Percentiles rank a stretch among this genome's conserved stretches.
Evolutionary conservation across 495 filamentous ascomycete species (phyloP).

Genomic region (Letharia lupina): DNA sequence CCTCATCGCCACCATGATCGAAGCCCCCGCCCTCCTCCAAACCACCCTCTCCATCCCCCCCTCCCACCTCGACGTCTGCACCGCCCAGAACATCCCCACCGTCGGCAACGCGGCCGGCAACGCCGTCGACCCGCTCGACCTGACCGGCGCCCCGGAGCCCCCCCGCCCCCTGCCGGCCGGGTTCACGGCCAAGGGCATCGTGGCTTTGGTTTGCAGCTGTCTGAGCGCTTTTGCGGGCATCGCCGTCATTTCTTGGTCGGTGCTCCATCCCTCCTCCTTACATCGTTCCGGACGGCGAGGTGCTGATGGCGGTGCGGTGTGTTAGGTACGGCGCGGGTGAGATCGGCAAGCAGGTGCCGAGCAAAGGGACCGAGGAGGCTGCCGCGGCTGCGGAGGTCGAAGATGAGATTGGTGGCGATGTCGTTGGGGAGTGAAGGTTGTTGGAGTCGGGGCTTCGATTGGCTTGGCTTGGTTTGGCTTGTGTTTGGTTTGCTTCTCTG

Average conservation of each 20-base stretch:
- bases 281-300: neutral
- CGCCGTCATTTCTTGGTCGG: slow-evolving; percentile 60
- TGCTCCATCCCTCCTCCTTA: neutral
- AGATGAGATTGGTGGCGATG: neutral
- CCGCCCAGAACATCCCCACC: slow-evolving; percentile 38
- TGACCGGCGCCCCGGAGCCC: slow-evolving; percentile 51
- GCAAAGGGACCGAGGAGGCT: neutral
- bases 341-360: slow-evolving; percentile 15
- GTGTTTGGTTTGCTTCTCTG: too few relatives aligned
- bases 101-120: slow-evolving; percentile 74
- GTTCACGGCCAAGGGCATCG: slow-evolving; percentile 63
- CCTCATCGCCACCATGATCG: slow-evolving; percentile 61
- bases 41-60: slow-evolving; percentile 50
- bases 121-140: slow-evolving; percentile 51
- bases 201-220: slow-evolving; percentile 64
- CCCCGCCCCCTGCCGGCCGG: slow-evolving; percentile 54
- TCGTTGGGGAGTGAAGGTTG: too few relatives aligned
- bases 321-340: slow-evolving; percentile 14
- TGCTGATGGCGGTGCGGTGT: too few relatives aligned
- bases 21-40: slow-evolving; percentile 59
- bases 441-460: too few relatives aligned
- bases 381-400: neutral
- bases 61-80: slow-evolving; percentile 56
- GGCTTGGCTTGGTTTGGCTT: too few relatives aligned
- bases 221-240: slow-evolving; percentile 67